Conservation (phyloP, 1,284 basidiomycete genomes). For the Meripilus lineatus region DNA sequence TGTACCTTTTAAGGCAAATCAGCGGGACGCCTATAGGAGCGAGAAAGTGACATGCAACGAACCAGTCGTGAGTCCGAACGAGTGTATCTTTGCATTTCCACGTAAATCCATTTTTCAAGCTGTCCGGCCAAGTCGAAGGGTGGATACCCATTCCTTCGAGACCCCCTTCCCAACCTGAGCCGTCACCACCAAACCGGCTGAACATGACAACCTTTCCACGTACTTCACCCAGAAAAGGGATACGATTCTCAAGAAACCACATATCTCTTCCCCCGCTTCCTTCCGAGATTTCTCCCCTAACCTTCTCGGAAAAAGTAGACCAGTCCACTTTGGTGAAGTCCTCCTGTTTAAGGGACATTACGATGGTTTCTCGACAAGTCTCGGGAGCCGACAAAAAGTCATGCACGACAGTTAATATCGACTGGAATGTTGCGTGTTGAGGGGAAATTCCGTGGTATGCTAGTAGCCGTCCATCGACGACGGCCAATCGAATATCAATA, state of each 20-base stretch:
- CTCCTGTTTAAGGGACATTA: conserved; percentile 88
- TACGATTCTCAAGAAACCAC: conserved; percentile 77
- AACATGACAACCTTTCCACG: conserved; percentile 80
- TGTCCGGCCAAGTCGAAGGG: conserved; percentile 80
- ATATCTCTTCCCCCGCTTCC: conserved; percentile 55
- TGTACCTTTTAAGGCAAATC: conserved; percentile 51
- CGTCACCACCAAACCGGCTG: conserved; percentile 73
- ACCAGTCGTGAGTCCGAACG: conserved; percentile 83
- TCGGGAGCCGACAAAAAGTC: conserved; percentile 57
- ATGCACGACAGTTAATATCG: conserved; percentile 55
- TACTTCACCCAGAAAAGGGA: conserved; percentile 77
- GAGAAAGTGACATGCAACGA: conserved; percentile 4
- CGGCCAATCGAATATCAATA: conserved; percentile 75
- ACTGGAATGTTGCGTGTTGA: conserved; percentile 61
- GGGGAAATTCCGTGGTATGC: conserved; percentile 80
- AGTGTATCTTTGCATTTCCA: conserved; percentile 68
- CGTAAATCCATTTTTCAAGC: conserved; percentile 59
- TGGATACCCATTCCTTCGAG: conserved; percentile 76
- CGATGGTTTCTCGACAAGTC: conserved; percentile 64
- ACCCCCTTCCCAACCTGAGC: conserved; percentile 58
- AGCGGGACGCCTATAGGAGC: no score
- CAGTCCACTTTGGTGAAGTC: conserved; percentile 46
- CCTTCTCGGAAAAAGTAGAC: conserved; percentile 55
- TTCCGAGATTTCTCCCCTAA: conserved; percentile 56
- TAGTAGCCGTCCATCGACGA: conserved; percentile 56